Evolutionary conservation across 352 stramenopile species (phyloP).

Genomic region (Phytophthora agathidicida): DNA sequence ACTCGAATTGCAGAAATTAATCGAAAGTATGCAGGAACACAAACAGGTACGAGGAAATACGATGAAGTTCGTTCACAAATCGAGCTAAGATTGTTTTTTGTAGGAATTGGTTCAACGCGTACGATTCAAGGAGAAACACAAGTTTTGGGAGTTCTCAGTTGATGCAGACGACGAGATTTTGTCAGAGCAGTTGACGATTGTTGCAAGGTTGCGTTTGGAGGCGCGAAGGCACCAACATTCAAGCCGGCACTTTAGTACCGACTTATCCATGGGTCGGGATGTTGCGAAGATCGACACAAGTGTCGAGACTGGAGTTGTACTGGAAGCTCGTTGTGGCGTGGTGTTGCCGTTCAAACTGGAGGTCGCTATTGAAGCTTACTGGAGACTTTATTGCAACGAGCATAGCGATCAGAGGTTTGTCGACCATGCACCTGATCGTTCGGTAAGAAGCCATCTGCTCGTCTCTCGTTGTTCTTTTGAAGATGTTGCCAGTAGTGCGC

Average conservation of each 20-base stretch:
- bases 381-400: not conserved
- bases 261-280: not conserved
- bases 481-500: too few relatives aligned
- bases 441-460: not conserved
- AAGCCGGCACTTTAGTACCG: not conserved
- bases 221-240: not conserved
- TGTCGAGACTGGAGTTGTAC: not conserved
- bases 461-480: too few relatives aligned
- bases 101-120: not conserved
- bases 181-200: constrained; percentile 1
- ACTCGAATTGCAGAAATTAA: constrained; percentile 8
- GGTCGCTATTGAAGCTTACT: not conserved
- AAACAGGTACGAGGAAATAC: too few relatives aligned
- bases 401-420: not conserved
- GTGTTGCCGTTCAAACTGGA: not conserved
- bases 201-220: not conserved
- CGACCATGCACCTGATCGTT: not conserved
- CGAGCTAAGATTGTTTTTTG: not conserved
- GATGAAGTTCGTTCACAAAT: not conserved
- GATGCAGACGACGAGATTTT: constrained; percentile 3
- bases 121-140: not conserved
- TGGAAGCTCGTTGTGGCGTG: not conserved
- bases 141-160: constrained; percentile 5
- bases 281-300: not conserved
- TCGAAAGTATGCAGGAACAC: not conserved